Conservation (phyloP, 2,329 filamentous ascomycete species). For the Zasmidium cellare region DNA sequence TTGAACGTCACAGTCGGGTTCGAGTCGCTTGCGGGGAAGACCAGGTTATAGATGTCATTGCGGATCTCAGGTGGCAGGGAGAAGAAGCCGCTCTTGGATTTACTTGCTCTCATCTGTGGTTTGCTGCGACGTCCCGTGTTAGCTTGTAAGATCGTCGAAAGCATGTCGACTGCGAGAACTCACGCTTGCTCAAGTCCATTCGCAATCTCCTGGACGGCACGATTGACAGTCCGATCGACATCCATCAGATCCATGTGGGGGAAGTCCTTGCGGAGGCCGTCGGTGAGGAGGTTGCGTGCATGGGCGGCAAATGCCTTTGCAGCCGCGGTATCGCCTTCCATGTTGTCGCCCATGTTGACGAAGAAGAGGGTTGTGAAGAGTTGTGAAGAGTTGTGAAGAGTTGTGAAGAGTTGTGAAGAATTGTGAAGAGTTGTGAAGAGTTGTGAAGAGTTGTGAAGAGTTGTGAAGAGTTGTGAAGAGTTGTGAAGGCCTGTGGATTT, state of each 20-base stretch:
- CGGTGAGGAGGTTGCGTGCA: background rate
- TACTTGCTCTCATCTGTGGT: background rate
- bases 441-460: too few relatives aligned
- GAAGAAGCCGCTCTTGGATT: slow-evolving; percentile 1
- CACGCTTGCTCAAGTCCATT: background rate
- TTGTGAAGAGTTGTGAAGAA: too few relatives aligned
- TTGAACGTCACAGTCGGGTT: background rate
- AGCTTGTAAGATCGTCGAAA: background rate
- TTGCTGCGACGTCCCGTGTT: background rate
- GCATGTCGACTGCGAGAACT: background rate
- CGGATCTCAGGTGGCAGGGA: background rate
- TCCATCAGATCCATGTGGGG: background rate
- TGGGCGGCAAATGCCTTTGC: background rate
- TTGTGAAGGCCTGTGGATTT: too few relatives aligned
- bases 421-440: too few relatives aligned
- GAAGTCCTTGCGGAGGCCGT: background rate
- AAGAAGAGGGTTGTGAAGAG: too few relatives aligned
- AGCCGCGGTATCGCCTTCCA: background rate
- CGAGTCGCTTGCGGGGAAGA: background rate
- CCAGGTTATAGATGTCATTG: background rate
- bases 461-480: too few relatives aligned
- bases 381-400: too few relatives aligned
- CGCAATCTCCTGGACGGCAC: background rate
- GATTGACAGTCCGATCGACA: background rate
- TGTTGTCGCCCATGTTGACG: background rate